Conservation (phyloP, 331 rosid genomes). For the Phaseolus coccineus region DNA sequence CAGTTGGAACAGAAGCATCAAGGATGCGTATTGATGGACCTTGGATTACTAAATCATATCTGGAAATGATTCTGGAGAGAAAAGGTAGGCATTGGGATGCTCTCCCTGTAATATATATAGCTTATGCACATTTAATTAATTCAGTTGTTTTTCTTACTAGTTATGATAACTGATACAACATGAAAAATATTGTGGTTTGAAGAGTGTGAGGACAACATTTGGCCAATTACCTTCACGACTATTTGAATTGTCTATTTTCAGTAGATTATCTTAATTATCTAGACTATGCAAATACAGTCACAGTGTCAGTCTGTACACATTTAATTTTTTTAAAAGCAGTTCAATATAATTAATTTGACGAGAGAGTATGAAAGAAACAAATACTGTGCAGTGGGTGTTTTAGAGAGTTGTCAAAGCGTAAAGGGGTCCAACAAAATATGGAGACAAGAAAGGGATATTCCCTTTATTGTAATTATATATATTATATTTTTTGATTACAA, state of each 20-base stretch:
- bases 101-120: neutral
- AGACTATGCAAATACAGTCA: neutral
- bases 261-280: constrained; percentile 37
- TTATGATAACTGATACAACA: constrained; percentile 34
- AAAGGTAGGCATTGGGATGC: constrained; percentile 62
- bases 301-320: neutral
- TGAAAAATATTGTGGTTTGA: constrained; percentile 24
- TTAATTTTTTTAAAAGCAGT: neutral
- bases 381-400: neutral
- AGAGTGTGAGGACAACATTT: constrained; percentile 11
- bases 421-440: neutral
- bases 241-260: constrained; percentile 36
- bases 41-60: constrained; percentile 96
- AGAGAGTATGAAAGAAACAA: neutral
- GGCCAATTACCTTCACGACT: constrained; percentile 3
- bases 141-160: constrained; percentile 28
- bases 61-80: constrained; percentile 96
- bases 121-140: constrained; percentile 34
- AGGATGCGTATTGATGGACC: constrained; percentile 79
- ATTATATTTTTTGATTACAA: neutral
- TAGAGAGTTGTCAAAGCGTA: neutral
- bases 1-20: constrained; percentile 91
- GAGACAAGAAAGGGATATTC: neutral
- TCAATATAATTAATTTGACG: neutral
- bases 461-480: neutral